phyloP scores from a whole-genome alignment of 1,284 basidiomycete species.

The Chalciporus sp. region DNA sequence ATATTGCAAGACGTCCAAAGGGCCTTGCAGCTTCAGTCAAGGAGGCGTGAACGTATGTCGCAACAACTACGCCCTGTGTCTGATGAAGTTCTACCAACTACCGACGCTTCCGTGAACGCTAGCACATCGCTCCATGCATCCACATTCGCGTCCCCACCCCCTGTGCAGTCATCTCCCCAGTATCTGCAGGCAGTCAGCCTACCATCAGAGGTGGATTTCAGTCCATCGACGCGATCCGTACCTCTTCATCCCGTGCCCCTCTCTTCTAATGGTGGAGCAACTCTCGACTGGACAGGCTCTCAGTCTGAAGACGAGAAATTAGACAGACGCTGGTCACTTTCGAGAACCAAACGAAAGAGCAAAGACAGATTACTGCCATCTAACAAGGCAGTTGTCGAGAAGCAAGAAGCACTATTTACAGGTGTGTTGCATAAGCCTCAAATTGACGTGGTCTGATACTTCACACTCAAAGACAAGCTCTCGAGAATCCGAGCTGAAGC shows the following conservation, averaged over 20 bases:
- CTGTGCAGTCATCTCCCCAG: conserved; percentile 37
- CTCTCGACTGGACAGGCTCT: conserved; percentile 67
- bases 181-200: conserved; percentile 28
- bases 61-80: conserved; percentile 38
- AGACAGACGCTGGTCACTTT: conserved; percentile 64
- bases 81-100: conserved; percentile 26
- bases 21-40: conserved; percentile 67
- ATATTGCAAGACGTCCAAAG: conserved; percentile 76
- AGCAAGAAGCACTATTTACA: conserved; percentile 50
- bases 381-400: conserved; percentile 46
- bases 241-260: conserved; percentile 58
- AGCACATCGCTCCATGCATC: conserved; percentile 37
- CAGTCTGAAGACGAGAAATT: conserved; percentile 53
- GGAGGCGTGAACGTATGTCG: conserved; percentile 61
- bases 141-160: conserved; percentile 29
- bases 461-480: conserved; percentile 53
- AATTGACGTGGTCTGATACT: background rate
- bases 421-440: conserved; percentile 37
- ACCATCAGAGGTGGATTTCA: conserved; percentile 66
- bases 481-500: conserved; percentile 51
- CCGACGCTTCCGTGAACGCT: conserved; percentile 22
- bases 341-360: conserved; percentile 56
- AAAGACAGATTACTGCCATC: conserved; percentile 54
- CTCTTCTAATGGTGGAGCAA: conserved; percentile 65
- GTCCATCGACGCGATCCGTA: conserved; percentile 57